Evolutionary conservation across 2,329 filamentous ascomycete species (phyloP).

Genomic region (Nannizziopsis barbatae): DNA sequence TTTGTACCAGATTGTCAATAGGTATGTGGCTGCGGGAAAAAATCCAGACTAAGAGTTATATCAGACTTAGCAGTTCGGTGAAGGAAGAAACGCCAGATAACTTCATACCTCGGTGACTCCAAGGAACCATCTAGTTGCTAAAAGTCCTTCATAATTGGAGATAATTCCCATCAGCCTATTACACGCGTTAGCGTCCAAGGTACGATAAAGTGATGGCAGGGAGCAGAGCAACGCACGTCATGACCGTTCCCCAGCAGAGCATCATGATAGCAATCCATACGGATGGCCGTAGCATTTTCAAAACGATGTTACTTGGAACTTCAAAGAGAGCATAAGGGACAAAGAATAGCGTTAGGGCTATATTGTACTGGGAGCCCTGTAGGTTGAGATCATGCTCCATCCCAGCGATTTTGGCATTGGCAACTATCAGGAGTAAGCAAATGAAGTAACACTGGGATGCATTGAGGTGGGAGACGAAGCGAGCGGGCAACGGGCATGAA

Average conservation of each 20-base stretch:
- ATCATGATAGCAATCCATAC: slow-evolving; percentile 41
- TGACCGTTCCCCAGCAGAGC: slow-evolving; percentile 27
- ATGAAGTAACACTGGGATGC: neutral
- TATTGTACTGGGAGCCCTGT: slow-evolving; percentile 30
- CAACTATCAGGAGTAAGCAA: slow-evolving; percentile 18
- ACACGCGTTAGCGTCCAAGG: neutral
- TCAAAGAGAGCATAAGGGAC: slow-evolving; percentile 32
- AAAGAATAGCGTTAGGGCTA: slow-evolving; percentile 31
- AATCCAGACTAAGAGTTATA: slow-evolving; percentile 41
- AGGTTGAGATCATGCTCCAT: slow-evolving; percentile 23
- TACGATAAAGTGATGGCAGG: neutral
- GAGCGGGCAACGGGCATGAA: neutral
- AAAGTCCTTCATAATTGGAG: slow-evolving; percentile 40
- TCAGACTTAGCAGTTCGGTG: neutral
- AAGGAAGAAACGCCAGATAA: slow-evolving; percentile 23
- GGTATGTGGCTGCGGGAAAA: slow-evolving; percentile 23
- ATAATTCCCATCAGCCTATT: slow-evolving; percentile 41
- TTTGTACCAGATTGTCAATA: slow-evolving; percentile 21
- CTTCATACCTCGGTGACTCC: slow-evolving; percentile 36
- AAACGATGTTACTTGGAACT: slow-evolving; percentile 34
- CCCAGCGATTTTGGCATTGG: slow-evolving; percentile 29
- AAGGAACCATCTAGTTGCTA: slow-evolving; percentile 39
- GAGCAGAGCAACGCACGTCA: slow-evolving; percentile 13
- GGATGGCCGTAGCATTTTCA: slow-evolving; percentile 30
- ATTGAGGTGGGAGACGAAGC: neutral